Evolutionary conservation across 176 grass and related monocot genomes (phyloP), one percentile per base, ranked within the genome.

Genomic region (Juncus inflexus): DNA sequence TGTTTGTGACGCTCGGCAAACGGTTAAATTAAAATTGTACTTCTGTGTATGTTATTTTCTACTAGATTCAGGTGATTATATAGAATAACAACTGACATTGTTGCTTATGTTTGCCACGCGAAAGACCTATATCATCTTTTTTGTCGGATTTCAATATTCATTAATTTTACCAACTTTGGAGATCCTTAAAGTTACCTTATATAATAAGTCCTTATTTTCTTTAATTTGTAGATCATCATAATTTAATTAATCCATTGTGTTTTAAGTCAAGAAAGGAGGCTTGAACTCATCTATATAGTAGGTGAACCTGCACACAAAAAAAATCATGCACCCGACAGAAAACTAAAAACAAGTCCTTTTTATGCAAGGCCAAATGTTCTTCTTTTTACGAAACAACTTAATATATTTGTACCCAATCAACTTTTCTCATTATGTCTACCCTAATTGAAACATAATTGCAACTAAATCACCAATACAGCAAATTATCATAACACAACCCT

Each of bases 401-500:
- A 40, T 57, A 38, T 37, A 70, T 10, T 69, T 56, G 12, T 11
- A 69, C 66, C 52, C 56, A 70, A 70, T 57, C 52, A 40, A 13
- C 40, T 42, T 70, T 42, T 70, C 15, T 65, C 6, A 19, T 39
- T 15, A 55, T 70, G 36, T 10, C 13, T 56, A 15, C 51, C 50
- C 49, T 70, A 9, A 51, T 67, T 67, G 65, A 67, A 39, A 54
- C 65, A 53, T 67, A 53, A 67, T 14, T 67, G 65, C 65, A 54
- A 28, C 43, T 54, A 52, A 53, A 67, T 67, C 49, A 70, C 13
- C 12, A 40, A 15, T 55, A 56, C 63, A 66, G 13, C 64, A 1
- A 37, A 67, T 67, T 53, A 67, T 67, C 49, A 12, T 12, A 55
- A 68, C 47, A 12, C 3, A 68, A 15, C 13, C 43, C 19, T n/a